These are phyloP conservation scores for Panicum virgatum DNA, from an alignment of 202 grass and related monocot species.

Conservation along the genomic window DNA sequence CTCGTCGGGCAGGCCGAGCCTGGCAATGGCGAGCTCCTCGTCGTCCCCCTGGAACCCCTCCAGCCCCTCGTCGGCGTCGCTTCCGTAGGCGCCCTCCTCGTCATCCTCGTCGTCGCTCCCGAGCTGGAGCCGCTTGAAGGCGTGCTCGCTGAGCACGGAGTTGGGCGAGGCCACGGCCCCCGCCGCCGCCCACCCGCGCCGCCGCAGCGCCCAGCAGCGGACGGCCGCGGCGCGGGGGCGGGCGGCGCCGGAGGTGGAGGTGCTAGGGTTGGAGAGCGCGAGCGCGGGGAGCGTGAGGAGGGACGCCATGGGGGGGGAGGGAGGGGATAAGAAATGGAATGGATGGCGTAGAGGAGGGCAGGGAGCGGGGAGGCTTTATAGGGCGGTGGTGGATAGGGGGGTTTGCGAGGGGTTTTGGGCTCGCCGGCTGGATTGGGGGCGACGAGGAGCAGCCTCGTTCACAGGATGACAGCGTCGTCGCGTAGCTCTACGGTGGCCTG, in stretches of 20 bases:
- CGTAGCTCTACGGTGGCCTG: not conserved
- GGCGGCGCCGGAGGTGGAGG: not conserved
- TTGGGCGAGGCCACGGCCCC: slow-evolving; percentile 69
- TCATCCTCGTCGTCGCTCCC: slow-evolving; percentile 46
- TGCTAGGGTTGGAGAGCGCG: slow-evolving; percentile 45
- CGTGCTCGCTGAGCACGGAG: slow-evolving; percentile 93
- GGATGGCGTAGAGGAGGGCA: slow-evolving; percentile 46
- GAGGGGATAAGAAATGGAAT: slow-evolving; percentile 74
- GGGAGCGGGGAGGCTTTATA: slow-evolving; percentile 31
- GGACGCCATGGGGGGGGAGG: slow-evolving; percentile 50
- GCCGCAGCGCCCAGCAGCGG: slow-evolving; percentile 48
- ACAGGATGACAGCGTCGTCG: slow-evolving; percentile 21
- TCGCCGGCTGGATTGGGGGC: not conserved
- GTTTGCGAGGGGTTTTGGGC: slow-evolving; percentile 41
- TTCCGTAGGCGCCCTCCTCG: slow-evolving; percentile 42
- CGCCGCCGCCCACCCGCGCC: slow-evolving; percentile 32
- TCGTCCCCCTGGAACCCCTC: slow-evolving; percentile 22
- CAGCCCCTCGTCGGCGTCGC: slow-evolving; percentile 43
- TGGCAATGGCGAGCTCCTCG: slow-evolving; percentile 84
- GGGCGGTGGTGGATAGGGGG: slow-evolving; percentile 27
- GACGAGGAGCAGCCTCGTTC: slow-evolving; percentile 43
- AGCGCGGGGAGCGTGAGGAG: slow-evolving; percentile 73
- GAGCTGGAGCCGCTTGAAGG: slow-evolving; percentile 78
- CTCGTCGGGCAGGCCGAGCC: slow-evolving; percentile 70
- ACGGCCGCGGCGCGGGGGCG: slow-evolving; percentile 28